Base-by-base conservation (phyloP, 331 rosid genomes). In the Malus hybrid region DNA sequence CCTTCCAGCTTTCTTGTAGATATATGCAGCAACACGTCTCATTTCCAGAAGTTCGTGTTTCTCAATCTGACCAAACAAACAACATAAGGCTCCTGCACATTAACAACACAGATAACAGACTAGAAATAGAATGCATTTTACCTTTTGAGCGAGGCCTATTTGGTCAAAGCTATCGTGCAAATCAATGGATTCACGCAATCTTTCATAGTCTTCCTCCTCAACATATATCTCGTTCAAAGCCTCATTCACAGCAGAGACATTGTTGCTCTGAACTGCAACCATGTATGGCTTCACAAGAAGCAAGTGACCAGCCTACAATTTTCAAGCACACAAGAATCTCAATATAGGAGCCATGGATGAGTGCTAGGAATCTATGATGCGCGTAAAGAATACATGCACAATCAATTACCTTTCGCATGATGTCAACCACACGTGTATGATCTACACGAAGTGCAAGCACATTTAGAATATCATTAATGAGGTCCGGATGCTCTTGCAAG, bases 191-290 rank as follows among this genome's bases (percentile, higher is more conserved):
- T 95, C 99, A 2, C 97, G 99, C 83, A 95, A 79, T 82, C 96
- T 88, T 71, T 95, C 99, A 74, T 95, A 95, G 85, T 95, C 99
- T 79, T 95, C 99, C 92, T 95, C 99, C 86, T 95, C 97, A 65
- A 95, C 96, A 81, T 95, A 95, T 66, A 95, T 92, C 81, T 85
- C 99, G 80, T 95, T 95, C 88, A 95, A 84, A 62, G 99, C 99
- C 72, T 95, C 99, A 80, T 95, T 95, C 78, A 95, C 97, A 85
- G 99, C 97, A 76, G 97, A 84, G 75, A 92, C 99, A 13, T 95
- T 95, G 88, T 86, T 95, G 82, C 99, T 95, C 87, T 95, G 99
- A 79, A 95, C 99, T 12, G 99, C 99, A 82, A 95, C 88, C 99
- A 95, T 95, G 90, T 92, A 95, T 76, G 99, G 99, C 89, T 95